phyloP scores from a whole-genome alignment of 139 green algal genomes.

The Chlamydomonas sphaeroides region DNA sequence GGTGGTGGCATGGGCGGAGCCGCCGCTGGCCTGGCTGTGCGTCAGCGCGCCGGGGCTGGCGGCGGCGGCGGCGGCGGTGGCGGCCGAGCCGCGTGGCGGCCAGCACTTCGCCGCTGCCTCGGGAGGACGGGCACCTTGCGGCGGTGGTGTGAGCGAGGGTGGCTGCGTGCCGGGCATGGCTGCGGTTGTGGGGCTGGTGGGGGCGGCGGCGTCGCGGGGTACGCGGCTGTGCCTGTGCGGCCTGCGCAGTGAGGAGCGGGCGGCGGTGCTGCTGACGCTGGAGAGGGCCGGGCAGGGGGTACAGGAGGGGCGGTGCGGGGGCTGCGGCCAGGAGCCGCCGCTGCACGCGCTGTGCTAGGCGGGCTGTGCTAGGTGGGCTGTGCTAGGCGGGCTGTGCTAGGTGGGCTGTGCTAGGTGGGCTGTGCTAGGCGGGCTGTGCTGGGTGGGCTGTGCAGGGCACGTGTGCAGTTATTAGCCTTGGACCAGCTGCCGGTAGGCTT shows the following conservation, averaged over 20 bases:
- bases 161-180: background rate
- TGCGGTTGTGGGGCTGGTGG: background rate
- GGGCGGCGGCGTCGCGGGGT: background rate
- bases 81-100: too few species aligned
- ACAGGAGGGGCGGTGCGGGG: background rate
- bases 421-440: too few species aligned
- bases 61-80: background rate
- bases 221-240: constrained; percentile 8
- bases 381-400: too few species aligned
- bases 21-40: constrained; percentile 9
- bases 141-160: background rate
- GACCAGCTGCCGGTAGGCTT: too few species aligned
- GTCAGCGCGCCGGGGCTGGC: background rate
- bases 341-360: background rate
- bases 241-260: background rate
- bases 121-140: background rate
- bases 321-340: background rate
- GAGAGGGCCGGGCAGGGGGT: background rate
- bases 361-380: too few species aligned
- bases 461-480: too few species aligned
- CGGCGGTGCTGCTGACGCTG: background rate
- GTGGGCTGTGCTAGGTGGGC: too few species aligned
- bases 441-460: too few species aligned
- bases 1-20: background rate
- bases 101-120: too few species aligned